phyloP scores from a whole-genome alignment of 441 rosid genomes.

The Daphne laureola region DNA sequence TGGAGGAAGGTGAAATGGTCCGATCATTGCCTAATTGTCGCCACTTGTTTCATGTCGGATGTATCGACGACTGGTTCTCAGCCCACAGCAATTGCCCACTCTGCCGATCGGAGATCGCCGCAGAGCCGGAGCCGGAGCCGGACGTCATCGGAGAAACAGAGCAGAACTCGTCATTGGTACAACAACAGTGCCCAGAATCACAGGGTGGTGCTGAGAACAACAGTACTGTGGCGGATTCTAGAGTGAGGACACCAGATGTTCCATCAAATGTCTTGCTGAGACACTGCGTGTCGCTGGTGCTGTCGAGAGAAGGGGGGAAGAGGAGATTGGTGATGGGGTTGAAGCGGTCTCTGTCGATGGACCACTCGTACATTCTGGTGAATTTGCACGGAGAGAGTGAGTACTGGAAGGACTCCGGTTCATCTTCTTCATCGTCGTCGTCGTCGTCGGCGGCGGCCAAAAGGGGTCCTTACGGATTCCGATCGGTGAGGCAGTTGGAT shows the following conservation, averaged over 20 bases:
- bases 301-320: constrained; percentile 17
- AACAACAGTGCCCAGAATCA: not conserved
- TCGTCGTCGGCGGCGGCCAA: constrained; percentile 8
- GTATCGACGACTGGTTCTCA: constrained; percentile 43
- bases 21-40: constrained; percentile 43
- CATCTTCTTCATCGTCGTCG: constrained; percentile 13
- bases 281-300: constrained; percentile 21
- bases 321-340: constrained; percentile 12
- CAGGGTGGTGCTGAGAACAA: not conserved
- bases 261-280: constrained; percentile 13
- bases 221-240: no score
- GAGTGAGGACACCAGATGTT: not conserved
- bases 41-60: constrained; percentile 43
- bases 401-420: not conserved
- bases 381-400: constrained; percentile 10
- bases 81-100: constrained; percentile 37
- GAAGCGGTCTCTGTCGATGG: constrained; percentile 35
- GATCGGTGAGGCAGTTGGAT: constrained; percentile 22
- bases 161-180: constrained; percentile 1
- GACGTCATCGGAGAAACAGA: constrained; percentile 2
- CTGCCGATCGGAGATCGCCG: constrained; percentile 31
- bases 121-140: not conserved
- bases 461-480: constrained; percentile 9
- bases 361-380: constrained; percentile 23
- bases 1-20: constrained; percentile 35